These are phyloP conservation scores for Puccinia horiana DNA, from an alignment of 1,284 basidiomycete genomes.

Conservation along the genomic window DNA sequence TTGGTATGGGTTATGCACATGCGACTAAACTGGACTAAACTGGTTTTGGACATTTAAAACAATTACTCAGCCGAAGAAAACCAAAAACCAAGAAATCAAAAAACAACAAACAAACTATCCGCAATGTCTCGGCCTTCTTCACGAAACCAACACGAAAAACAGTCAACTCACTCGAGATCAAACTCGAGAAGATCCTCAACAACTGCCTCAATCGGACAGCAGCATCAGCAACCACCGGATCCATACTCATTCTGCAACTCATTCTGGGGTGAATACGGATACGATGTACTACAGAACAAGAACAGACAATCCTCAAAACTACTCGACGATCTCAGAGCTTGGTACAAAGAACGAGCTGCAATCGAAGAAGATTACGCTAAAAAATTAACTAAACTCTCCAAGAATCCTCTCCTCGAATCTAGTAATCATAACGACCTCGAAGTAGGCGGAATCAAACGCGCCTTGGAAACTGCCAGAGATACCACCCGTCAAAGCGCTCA, in stretches of 20 bases:
- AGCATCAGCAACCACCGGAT: slow-evolving; percentile 12
- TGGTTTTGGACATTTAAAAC: no score
- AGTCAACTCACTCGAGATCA: background rate
- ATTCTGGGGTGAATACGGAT: slow-evolving; percentile 40
- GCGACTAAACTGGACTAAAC: no score
- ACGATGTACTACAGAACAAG: slow-evolving; percentile 38
- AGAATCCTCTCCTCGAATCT: slow-evolving; percentile 69
- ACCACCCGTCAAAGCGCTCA: slow-evolving; percentile 82
- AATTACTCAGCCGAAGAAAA: no score
- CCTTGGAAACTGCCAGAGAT: slow-evolving; percentile 72
- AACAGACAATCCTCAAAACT: slow-evolving; percentile 40
- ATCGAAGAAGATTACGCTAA: slow-evolving; percentile 97
- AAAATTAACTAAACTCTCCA: slow-evolving; percentile 77
- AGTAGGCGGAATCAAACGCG: slow-evolving; percentile 72
- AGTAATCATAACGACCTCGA: slow-evolving; percentile 28
- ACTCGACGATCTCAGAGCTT: slow-evolving; percentile 39
- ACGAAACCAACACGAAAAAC: background rate
- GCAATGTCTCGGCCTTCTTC: background rate
- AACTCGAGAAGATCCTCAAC: background rate
- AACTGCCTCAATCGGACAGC: background rate
- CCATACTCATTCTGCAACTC: slow-evolving; percentile 44
- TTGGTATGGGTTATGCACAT: no score
- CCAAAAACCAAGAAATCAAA: no score
- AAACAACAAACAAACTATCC: background rate
- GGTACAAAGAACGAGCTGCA: slow-evolving; percentile 62